A percentile compares a stretch with the other conserved stretches of the same genome.
These are phyloP conservation scores for Yamadazyma atlantica DNA, from an alignment of 1,139 yeast genomes.

Conservation along the genomic window DNA sequence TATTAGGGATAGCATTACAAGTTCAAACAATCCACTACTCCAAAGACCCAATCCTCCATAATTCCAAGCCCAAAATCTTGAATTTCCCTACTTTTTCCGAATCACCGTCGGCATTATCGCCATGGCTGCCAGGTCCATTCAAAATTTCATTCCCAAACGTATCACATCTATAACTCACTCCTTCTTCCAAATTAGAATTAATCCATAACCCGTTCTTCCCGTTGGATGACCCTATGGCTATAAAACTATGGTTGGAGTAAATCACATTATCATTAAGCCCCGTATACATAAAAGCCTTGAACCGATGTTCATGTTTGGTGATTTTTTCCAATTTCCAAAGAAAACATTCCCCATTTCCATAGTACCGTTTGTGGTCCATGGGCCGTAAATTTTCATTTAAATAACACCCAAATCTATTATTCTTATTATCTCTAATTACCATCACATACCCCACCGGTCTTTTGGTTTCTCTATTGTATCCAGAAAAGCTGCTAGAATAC, in stretches of 20 bases:
- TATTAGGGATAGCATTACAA: no score
- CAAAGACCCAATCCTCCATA: constrained; percentile 72
- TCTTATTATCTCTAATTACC: constrained; percentile 61
- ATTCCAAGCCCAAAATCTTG: constrained; percentile 72
- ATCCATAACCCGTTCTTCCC: constrained; percentile 94
- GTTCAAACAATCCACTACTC: constrained; percentile 11
- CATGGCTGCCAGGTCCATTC: constrained; percentile 45
- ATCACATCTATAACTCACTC: constrained; percentile 73
- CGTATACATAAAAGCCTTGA: constrained; percentile 85
- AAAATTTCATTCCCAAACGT: constrained; percentile 92
- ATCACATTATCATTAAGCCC: constrained; percentile 85
- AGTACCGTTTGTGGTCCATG: constrained; percentile 69
- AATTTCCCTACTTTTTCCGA: constrained; percentile 48
- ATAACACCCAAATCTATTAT: constrained; percentile 79
- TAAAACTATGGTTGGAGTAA: constrained; percentile 73
- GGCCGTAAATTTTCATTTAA: constrained; percentile 73
- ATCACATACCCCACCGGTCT: constrained; percentile 68
- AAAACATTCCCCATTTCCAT: constrained; percentile 95
- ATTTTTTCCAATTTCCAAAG: constrained; percentile 69
- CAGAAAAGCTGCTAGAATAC: constrained; percentile 14
- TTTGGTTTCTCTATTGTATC: constrained; percentile 19
- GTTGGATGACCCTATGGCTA: constrained; percentile 85
- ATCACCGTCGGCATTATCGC: constrained; percentile 16
- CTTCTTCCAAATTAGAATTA: constrained; percentile 69
- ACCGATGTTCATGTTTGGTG: constrained; percentile 27